Evolutionary conservation across 148 eudicot species (phyloP).

Genomic region (Arbutus unedo): DNA sequence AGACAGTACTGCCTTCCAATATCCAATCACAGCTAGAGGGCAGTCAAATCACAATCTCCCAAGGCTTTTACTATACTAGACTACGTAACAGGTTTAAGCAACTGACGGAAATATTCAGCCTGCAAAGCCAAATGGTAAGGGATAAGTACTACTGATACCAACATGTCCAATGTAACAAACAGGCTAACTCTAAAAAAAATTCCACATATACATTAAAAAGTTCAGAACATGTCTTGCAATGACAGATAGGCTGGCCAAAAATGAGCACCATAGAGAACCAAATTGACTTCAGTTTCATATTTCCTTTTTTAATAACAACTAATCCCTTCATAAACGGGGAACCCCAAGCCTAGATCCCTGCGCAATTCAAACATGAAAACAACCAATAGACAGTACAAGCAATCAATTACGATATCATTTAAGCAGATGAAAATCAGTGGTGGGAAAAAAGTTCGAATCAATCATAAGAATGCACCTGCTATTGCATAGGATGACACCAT

Average conservation of each 20-base stretch:
- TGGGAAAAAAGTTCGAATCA: neutral
- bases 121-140: conserved; percentile 28
- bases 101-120: conserved; percentile 85
- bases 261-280: neutral
- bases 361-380: neutral
- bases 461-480: neutral
- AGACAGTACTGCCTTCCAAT: conserved; percentile 12
- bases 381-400: neutral
- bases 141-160: neutral
- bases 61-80: conserved; percentile 20
- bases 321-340: neutral
- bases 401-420: neutral
- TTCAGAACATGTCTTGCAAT: neutral
- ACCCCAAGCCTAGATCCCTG: neutral
- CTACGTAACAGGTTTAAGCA: conserved; percentile 90
- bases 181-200: neutral
- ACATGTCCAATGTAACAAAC: neutral
- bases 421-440: neutral
- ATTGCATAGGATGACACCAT: neutral
- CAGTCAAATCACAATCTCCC: conserved; percentile 22
- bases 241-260: neutral
- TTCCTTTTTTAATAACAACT: neutral
- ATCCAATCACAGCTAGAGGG: conserved; percentile 12
- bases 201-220: neutral
- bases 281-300: neutral